Percentiles rank a stretch among this genome's conserved stretches.
Conservation (phyloP, 371 early-diverging fungal genomes). For the Massospora cicadina region DNA sequence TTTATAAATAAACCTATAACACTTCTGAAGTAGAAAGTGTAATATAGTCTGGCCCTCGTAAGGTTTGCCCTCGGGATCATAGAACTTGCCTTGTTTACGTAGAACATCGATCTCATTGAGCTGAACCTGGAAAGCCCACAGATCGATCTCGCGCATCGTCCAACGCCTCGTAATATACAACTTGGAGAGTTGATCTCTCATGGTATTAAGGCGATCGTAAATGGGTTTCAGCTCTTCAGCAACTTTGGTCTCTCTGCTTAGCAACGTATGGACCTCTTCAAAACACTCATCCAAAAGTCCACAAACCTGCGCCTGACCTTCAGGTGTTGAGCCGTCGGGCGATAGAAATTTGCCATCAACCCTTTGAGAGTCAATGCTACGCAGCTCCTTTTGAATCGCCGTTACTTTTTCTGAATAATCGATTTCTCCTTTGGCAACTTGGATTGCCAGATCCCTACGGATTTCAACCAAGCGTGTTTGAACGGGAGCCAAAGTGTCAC, state of each 20-base stretch:
- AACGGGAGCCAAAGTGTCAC: slow-evolving; percentile 28
- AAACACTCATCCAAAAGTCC: slow-evolving; percentile 64
- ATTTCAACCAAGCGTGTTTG: slow-evolving; percentile 42
- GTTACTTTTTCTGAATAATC: slow-evolving; percentile 24
- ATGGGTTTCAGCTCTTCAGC: slow-evolving; percentile 45
- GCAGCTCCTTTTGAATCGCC: slow-evolving; percentile 41
- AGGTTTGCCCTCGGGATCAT: slow-evolving; percentile 38
- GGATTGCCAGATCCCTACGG: slow-evolving; percentile 31
- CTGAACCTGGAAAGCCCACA: slow-evolving; percentile 66
- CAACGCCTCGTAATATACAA: slow-evolving; percentile 59
- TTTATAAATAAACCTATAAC: slow-evolving; percentile 71
- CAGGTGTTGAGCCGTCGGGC: slow-evolving; percentile 32
- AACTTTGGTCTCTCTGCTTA: slow-evolving; percentile 52
- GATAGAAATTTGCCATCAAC: slow-evolving; percentile 38
- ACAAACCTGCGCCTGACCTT: slow-evolving; percentile 70
- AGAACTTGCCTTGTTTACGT: slow-evolving; percentile 49
- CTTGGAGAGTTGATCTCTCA: slow-evolving; percentile 52
- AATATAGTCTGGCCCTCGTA: slow-evolving; percentile 50
- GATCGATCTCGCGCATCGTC: slow-evolving; percentile 63
- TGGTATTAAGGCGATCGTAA: slow-evolving; percentile 50
- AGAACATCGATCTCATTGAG: slow-evolving; percentile 48
- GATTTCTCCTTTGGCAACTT: slow-evolving; percentile 28
- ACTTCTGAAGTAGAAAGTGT: slow-evolving; percentile 66
- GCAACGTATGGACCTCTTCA: slow-evolving; percentile 57
- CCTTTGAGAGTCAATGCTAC: slow-evolving; percentile 43